Base-by-base conservation (phyloP, 768 basidiomycete genomes). In the Suillus alpinus region DNA sequence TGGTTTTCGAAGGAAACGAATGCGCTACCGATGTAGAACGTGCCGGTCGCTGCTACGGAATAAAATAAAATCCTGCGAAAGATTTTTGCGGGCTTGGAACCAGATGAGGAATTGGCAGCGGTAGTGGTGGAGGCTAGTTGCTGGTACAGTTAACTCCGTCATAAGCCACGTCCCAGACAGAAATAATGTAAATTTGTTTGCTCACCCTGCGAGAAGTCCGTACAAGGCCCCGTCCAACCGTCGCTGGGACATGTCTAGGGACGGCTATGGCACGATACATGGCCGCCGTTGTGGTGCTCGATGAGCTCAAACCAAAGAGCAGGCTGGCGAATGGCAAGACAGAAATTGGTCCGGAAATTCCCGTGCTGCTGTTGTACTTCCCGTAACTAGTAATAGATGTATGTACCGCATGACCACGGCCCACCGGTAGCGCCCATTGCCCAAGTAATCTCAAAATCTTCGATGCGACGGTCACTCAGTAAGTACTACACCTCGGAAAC, bases 21-120 rank as follows among this genome's bases (percentile, higher is more conserved):
- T 9, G 88, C 84, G 74, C 93, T 93, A 56, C 88, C 86, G 61
- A 87, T 77, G 80, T 95, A 96, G 78, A 94, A 94, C 18, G 87
- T 85, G 52, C 88, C 84, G 18, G 85, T 84, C 23, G 86, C 80
- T 10, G 85, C 80, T 46, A 88, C 75, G 16, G 91, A 87, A 58
- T 89, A 86, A 74, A 88, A 78, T 36, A 95, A 70, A 56, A 93
- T 75, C 56, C 76, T 80, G 59, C 86, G 82, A 50, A 92, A 74
- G 58, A 86, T 60, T 63, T 77, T 83, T 71, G 82, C 82, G 74
- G 85, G 86, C 70, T 81, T 80, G 8, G 83, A 81, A 9, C 67
- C 32, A 14, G 65, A 57, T 29, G 67, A 43, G 23, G 66, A 55
- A 10, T 66, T 59, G 29, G 75, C 44, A 39, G 71, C 61, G 64